phyloP scores from a whole-genome alignment of 2,329 filamentous ascomycete species.

The Calonectria leucothoes region DNA sequence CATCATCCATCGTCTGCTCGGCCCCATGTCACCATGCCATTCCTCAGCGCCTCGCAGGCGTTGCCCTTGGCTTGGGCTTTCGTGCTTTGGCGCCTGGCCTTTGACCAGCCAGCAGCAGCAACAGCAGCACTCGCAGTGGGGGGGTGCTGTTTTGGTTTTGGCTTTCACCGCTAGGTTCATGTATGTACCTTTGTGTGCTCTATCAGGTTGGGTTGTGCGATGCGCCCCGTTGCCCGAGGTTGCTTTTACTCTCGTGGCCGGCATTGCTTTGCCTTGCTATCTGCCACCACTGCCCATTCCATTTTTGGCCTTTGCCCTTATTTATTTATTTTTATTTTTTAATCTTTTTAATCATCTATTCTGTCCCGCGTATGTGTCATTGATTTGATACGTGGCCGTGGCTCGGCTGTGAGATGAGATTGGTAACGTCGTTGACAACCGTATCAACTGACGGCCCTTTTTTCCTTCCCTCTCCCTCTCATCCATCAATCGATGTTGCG shows the following conservation, averaged over 20 bases:
- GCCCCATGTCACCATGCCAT: slow-evolving; percentile 15
- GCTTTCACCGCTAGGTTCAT: slow-evolving; percentile 8
- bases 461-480: background rate
- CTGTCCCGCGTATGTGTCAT: background rate
- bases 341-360: background rate
- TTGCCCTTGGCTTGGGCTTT: background rate
- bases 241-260: slow-evolving; percentile 1
- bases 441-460: background rate
- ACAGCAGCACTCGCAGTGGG: background rate
- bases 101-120: background rate
- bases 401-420: slow-evolving; percentile 5
- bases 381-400: slow-evolving; percentile 9
- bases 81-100: background rate
- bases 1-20: slow-evolving; percentile 5
- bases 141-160: background rate
- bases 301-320: background rate
- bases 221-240: slow-evolving; percentile 1
- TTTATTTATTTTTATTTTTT: background rate
- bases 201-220: slow-evolving; percentile 2
- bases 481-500: slow-evolving; percentile 7
- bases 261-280: slow-evolving; percentile 6
- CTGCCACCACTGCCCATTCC: background rate
- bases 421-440: slow-evolving; percentile 1
- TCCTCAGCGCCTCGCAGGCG: slow-evolving; percentile 1
- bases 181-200: slow-evolving; percentile 5